phyloP scores from a whole-genome alignment of 169 alveolate genomes.

The Eimeria tenella region DNA sequence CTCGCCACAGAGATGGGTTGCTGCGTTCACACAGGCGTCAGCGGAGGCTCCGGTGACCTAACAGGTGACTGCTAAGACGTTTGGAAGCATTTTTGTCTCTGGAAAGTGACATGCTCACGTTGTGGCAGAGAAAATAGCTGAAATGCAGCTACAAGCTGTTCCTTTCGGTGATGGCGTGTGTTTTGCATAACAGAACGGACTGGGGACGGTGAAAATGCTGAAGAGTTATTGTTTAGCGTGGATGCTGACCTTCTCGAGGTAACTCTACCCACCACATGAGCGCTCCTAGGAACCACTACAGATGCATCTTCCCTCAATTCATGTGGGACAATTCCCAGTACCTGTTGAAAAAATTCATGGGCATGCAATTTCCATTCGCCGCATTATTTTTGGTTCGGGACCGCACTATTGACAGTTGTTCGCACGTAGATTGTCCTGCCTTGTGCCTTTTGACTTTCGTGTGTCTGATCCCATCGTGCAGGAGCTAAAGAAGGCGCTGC shows the following conservation, averaged over 20 bases:
- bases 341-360: no score
- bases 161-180: neutral
- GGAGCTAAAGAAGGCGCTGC: slow-evolving; percentile 51
- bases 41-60: neutral
- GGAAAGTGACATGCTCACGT: neutral
- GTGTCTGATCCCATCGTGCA: neutral
- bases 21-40: slow-evolving; percentile 20
- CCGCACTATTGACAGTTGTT: no score
- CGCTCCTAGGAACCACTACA: no score
- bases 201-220: slow-evolving; percentile 5
- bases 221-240: neutral
- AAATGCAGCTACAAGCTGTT: no score
- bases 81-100: neutral
- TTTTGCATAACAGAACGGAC: slow-evolving; percentile 12
- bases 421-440: no score
- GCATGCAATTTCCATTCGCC: no score
- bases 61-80: slow-evolving; percentile 1
- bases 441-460: no score
- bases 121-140: no score
- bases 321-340: no score
- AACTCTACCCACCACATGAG: neutral
- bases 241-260: slow-evolving; percentile 57
- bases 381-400: no score
- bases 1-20: neutral
- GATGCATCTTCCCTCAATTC: no score